Evolutionary conservation across 768 basidiomycete genomes (phyloP).

Genomic region (Leccinum subtestaceum): DNA sequence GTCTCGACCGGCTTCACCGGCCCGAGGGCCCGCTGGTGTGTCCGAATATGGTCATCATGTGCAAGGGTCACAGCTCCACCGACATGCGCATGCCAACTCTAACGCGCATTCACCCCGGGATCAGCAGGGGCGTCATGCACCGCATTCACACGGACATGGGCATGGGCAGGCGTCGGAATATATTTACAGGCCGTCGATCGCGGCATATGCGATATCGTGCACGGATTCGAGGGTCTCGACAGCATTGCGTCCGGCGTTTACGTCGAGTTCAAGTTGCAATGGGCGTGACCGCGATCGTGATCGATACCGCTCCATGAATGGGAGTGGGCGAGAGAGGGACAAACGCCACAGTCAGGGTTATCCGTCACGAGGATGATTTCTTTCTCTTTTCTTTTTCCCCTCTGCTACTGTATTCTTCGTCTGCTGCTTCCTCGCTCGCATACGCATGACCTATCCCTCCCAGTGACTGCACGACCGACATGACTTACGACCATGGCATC

Average conservation of each 20-base stretch:
- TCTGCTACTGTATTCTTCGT: neutral
- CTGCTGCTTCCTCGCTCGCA: neutral
- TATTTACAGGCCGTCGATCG: constrained; percentile 30
- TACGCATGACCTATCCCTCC: neutral
- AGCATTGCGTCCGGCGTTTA: constrained; percentile 33
- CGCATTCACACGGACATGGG: constrained; percentile 2
- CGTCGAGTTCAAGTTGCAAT: constrained; percentile 20
- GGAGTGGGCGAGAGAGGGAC: constrained; percentile 14
- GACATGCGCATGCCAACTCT: constrained; percentile 9
- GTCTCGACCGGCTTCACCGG: constrained; percentile 29
- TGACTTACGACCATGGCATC: neutral
- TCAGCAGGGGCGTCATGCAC: constrained; percentile 16
- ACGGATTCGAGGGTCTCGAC: constrained; percentile 35
- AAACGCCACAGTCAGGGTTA: constrained; percentile 17
- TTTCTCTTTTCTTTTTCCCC: neutral
- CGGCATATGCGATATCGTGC: constrained; percentile 32
- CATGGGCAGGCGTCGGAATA: constrained; percentile 20
- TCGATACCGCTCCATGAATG: constrained; percentile 12
- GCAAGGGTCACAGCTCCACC: constrained; percentile 15
- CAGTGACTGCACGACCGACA: neutral
- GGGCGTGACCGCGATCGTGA: constrained; percentile 21
- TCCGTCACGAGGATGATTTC: constrained; percentile 8
- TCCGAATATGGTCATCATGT: constrained; percentile 9
- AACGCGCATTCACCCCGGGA: constrained; percentile 10
- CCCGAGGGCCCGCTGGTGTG: constrained; percentile 8